Evolutionary conservation across 306 rosid species (phyloP).

Genomic region (Prunus campanulata): DNA sequence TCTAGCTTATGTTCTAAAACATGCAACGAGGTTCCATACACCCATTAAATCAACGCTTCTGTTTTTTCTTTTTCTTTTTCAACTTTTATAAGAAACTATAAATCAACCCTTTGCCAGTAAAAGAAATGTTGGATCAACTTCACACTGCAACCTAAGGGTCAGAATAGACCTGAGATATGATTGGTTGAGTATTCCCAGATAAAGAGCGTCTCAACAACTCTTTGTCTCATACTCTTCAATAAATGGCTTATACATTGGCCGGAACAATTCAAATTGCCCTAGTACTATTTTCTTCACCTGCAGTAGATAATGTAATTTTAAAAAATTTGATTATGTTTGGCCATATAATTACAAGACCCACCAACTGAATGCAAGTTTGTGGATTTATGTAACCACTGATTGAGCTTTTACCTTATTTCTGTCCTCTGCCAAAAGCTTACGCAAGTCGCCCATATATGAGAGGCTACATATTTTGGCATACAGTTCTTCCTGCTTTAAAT

Average conservation of each 20-base stretch:
- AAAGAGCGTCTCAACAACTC: slow-evolving; percentile 57
- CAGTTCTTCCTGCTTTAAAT: slow-evolving; percentile 65
- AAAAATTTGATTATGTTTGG: not conserved
- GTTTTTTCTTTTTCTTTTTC: too few species aligned
- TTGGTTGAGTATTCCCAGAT: slow-evolving; percentile 32
- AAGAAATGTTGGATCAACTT: not conserved
- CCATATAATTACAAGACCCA: not conserved
- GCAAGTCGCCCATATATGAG: slow-evolving; percentile 81
- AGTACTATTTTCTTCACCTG: slow-evolving; percentile 83
- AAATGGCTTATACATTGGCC: slow-evolving; percentile 67
- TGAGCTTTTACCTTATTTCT: slow-evolving; percentile 63
- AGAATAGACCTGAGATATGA: slow-evolving; percentile 65
- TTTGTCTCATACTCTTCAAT: slow-evolving; percentile 67
- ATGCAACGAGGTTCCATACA: not conserved
- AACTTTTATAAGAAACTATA: too few species aligned
- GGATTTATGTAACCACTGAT: slow-evolving; percentile 18
- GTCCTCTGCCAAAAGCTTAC: slow-evolving; percentile 96
- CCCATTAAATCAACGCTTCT: not conserved
- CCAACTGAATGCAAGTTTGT: slow-evolving; percentile 1
- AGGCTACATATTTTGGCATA: slow-evolving; percentile 93
- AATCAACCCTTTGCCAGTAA: too few species aligned
- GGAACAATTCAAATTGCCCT: slow-evolving; percentile 75
- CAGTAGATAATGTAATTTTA: slow-evolving; percentile 10
- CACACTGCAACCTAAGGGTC: not conserved
- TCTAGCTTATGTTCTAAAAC: not conserved